Evolutionary conservation across 495 filamentous ascomycete genomes (phyloP).

Genomic region (Peziza echinospora): DNA sequence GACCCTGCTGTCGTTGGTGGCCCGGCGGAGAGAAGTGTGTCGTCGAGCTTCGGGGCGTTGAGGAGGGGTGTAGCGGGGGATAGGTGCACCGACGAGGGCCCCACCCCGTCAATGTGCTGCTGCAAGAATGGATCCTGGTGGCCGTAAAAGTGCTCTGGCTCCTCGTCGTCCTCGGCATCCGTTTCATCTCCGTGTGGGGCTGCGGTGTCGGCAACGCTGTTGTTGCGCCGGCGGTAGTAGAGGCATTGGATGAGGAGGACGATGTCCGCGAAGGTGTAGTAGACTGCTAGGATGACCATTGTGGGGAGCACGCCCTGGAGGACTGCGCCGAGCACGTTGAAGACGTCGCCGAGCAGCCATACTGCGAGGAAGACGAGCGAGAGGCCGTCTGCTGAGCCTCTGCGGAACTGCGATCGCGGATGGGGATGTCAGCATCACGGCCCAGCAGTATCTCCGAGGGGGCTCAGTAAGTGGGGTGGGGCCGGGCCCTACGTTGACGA

Average conservation of each 20-base stretch:
- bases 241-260: constrained; percentile 76
- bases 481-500: constrained; percentile 39
- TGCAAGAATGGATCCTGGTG: constrained; percentile 23
- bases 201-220: not conserved
- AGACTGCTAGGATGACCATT: constrained; percentile 81
- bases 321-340: constrained; percentile 83
- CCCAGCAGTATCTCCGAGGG: not conserved
- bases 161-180: constrained; percentile 1
- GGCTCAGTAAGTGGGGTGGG: not conserved
- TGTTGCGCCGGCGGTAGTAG: constrained; percentile 44
- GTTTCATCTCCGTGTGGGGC: not conserved
- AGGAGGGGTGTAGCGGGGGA: constrained; percentile 59
- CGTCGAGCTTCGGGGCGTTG: constrained; percentile 17
- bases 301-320: constrained; percentile 89
- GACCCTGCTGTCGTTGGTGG: constrained; percentile 17
- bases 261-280: constrained; percentile 86
- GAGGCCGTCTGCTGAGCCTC: constrained; percentile 68
- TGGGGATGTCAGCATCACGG: not conserved
- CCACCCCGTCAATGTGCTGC: constrained; percentile 28
- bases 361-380: constrained; percentile 74
- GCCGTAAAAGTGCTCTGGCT: too few species aligned
- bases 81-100: constrained; percentile 40
- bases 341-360: constrained; percentile 86
- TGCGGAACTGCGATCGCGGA: constrained; percentile 37
- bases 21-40: constrained; percentile 10